Evolutionary conservation across 2,329 filamentous ascomycete genomes (phyloP).

Genomic region (Stachybotrys echinatus): DNA sequence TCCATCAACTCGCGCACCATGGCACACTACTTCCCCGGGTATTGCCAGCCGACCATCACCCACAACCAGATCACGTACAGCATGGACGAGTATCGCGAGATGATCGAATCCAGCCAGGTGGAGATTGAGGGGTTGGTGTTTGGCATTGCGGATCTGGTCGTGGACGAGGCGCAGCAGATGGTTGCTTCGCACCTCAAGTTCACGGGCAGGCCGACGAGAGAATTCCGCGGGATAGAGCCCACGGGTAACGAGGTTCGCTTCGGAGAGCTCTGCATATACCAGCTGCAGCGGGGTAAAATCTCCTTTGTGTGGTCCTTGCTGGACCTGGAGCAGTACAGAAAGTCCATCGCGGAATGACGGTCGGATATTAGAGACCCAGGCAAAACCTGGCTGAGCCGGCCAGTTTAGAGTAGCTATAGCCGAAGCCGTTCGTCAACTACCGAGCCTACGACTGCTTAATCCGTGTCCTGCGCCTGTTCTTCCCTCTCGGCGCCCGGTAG

Average conservation of each 20-base stretch:
- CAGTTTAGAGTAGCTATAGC: too few species aligned
- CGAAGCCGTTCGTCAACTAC: too few species aligned
- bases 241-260: constrained; percentile 22
- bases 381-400: too few species aligned
- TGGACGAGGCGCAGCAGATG: constrained; percentile 22
- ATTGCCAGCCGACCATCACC: constrained; percentile 18
- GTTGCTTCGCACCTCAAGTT: constrained; percentile 24
- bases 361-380: too few species aligned
- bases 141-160: constrained; percentile 19
- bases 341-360: neutral
- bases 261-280: constrained; percentile 28
- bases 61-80: constrained; percentile 22
- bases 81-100: constrained; percentile 16
- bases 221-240: constrained; percentile 19
- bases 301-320: constrained; percentile 26
- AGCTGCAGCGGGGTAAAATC: constrained; percentile 25
- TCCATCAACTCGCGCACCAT: constrained; percentile 24
- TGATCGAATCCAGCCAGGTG: constrained; percentile 20
- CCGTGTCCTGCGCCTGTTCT: too few species aligned
- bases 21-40: constrained; percentile 14
- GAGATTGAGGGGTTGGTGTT: constrained; percentile 21
- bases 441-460: too few species aligned
- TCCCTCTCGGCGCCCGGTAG: too few species aligned
- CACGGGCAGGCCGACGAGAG: constrained; percentile 19
- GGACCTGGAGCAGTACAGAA: constrained; percentile 20